Percentiles rank a stretch among this genome's conserved stretches.
phyloP scores from a whole-genome alignment of 257 asterid genomes.

The Osmanthus fragrans region DNA sequence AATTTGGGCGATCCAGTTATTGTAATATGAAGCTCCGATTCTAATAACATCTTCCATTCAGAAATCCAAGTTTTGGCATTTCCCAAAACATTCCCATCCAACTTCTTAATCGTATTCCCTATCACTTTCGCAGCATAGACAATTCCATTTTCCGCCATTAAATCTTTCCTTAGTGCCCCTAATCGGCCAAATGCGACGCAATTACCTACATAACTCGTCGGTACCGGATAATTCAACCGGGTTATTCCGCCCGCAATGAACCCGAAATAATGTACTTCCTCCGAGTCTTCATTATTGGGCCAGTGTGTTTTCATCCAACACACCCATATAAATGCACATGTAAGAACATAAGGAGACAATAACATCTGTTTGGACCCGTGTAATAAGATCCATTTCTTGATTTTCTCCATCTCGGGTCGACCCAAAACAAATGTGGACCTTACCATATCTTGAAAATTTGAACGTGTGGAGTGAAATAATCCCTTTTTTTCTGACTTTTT shows the following conservation, averaged over 20 bases:
- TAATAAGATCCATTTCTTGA: conserved; percentile 42
- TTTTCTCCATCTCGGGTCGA: conserved; percentile 34
- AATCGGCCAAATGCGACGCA: conserved; percentile 38
- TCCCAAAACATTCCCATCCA: conserved; percentile 31
- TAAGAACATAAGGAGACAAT: conserved; percentile 32
- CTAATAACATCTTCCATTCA: conserved; percentile 34
- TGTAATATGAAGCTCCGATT: conserved; percentile 36
- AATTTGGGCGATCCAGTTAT: conserved; percentile 47
- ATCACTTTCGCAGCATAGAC: conserved; percentile 31
- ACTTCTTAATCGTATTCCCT: conserved; percentile 36
- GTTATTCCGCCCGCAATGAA: conserved; percentile 43
- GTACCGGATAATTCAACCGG: conserved; percentile 28
- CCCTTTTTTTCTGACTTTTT: neutral
- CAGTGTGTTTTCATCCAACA: conserved; percentile 41
- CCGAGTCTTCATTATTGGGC: neutral
- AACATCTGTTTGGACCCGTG: conserved; percentile 40
- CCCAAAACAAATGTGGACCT: conserved; percentile 42
- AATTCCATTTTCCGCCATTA: conserved; percentile 30
- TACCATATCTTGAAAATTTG: neutral
- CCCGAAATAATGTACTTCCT: conserved; percentile 32
- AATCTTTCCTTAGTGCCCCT: conserved; percentile 8
- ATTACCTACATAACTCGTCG: conserved; percentile 35
- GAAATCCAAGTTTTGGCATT: conserved; percentile 37
- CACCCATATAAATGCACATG: conserved; percentile 40
- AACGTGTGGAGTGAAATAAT: neutral